phyloP scores from a whole-genome alignment of 148 eudicot genomes.

The Diospyros lotus region DNA sequence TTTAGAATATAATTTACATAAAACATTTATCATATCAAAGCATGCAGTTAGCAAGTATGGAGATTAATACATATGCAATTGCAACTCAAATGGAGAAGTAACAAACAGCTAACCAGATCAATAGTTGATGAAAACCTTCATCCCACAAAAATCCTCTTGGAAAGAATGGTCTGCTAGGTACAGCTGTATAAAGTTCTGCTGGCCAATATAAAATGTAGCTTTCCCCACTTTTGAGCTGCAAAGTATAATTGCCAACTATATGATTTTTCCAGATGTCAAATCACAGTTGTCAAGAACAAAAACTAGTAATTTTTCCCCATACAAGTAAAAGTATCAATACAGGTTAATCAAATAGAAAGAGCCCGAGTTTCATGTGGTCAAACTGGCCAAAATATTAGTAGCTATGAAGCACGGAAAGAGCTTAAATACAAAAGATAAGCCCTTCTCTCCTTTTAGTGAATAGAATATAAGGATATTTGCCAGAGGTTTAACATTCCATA shows the following conservation, averaged over 20 bases:
- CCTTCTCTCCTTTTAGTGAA: not conserved
- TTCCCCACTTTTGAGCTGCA: constrained; percentile 53
- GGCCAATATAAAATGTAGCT: constrained; percentile 82
- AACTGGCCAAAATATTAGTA: not conserved
- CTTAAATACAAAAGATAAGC: not conserved
- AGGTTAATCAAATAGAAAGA: not conserved
- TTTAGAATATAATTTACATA: no score
- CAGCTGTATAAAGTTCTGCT: constrained; percentile 96
- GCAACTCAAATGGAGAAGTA: constrained; percentile 5
- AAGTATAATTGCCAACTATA: constrained; percentile 22
- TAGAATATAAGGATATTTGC: not conserved
- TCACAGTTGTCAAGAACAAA: not conserved
- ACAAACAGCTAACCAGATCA: constrained; percentile 64
- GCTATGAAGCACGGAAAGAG: not conserved
- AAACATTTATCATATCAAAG: no score
- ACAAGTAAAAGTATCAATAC: not conserved
- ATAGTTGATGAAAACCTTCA: constrained; percentile 96
- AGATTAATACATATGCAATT: not conserved
- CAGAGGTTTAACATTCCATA: no score
- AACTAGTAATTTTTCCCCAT: not conserved
- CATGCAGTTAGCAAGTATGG: no score
- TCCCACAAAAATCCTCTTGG: constrained; percentile 99
- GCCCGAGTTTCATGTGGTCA: not conserved
- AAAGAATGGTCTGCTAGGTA: constrained; percentile 94
- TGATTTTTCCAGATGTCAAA: constrained; percentile 30